Conservation (phyloP, 495 filamentous ascomycete genomes). For the Collariella sp. region DNA sequence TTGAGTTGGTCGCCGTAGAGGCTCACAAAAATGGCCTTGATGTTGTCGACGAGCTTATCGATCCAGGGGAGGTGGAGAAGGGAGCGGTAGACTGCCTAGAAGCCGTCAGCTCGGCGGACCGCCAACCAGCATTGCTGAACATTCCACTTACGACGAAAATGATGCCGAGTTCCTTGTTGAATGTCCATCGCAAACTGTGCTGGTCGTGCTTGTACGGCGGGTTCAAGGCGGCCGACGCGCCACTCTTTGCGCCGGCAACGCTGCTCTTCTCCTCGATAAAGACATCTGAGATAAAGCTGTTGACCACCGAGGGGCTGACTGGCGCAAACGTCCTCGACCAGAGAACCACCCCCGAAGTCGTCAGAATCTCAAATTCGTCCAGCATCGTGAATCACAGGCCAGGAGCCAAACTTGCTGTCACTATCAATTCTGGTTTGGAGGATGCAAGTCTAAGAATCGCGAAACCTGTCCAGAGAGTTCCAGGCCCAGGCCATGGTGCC, state of each 20-base stretch:
- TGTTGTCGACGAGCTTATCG: conserved; percentile 90
- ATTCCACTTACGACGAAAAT: conserved; percentile 84
- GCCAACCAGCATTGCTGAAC: not conserved
- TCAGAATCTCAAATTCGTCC: conserved; percentile 92
- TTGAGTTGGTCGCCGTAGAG: conserved; percentile 82
- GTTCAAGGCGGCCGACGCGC: conserved; percentile 49
- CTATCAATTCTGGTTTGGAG: not conserved
- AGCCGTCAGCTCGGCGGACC: conserved; percentile 13
- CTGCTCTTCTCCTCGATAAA: conserved; percentile 87
- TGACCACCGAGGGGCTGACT: conserved; percentile 73
- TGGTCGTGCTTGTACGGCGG: conserved; percentile 82
- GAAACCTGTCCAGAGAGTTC: not conserved
- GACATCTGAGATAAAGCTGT: conserved; percentile 89
- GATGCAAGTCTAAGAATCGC: not conserved
- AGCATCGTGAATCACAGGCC: conserved; percentile 51
- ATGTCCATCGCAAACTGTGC: conserved; percentile 91
- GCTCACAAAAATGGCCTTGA: conserved; percentile 79
- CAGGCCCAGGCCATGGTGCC: not conserved
- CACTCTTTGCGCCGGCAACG: conserved; percentile 48
- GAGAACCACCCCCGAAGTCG: conserved; percentile 89
- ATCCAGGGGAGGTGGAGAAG: conserved; percentile 93
- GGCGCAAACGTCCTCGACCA: conserved; percentile 86
- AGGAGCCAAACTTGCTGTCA: not conserved
- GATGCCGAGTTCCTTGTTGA: conserved; percentile 79
- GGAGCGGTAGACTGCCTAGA: conserved; percentile 93